These are phyloP conservation scores for Tilletia indica DNA, from an alignment of 1,284 basidiomycete genomes.

Conservation along the genomic window DNA sequence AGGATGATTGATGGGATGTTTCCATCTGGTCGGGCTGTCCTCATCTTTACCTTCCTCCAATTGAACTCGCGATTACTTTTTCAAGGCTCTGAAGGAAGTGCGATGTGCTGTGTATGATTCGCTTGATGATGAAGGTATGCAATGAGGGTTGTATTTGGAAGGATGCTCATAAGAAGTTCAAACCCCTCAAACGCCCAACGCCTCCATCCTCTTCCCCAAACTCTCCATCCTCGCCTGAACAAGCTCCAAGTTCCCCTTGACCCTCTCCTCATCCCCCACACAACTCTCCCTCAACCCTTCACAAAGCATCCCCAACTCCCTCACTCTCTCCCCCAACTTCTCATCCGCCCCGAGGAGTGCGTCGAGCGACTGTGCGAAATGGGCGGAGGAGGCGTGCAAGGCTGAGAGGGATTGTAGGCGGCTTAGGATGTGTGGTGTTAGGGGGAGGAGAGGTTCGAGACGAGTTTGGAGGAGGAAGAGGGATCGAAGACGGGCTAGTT, in stretches of 20 bases:
- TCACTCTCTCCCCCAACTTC: slow-evolving; percentile 65
- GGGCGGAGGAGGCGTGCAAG: slow-evolving; percentile 76
- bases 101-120: neutral
- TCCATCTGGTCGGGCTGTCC: too few species aligned
- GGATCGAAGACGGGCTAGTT: slow-evolving; percentile 30
- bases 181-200: slow-evolving; percentile 3
- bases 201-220: slow-evolving; percentile 68
- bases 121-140: neutral
- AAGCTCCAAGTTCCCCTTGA: slow-evolving; percentile 60
- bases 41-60: too few species aligned
- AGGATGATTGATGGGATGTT: too few species aligned
- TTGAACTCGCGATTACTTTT: too few species aligned
- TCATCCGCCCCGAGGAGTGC: slow-evolving; percentile 72
- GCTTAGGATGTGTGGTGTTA: slow-evolving; percentile 84
- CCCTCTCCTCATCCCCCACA: slow-evolving; percentile 64
- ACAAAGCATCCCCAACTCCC: slow-evolving; percentile 70
- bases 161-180: neutral
- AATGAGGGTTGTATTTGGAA: neutral
- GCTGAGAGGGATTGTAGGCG: slow-evolving; percentile 78
- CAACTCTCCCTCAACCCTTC: slow-evolving; percentile 60
- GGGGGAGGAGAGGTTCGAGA: slow-evolving; percentile 79
- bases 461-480: slow-evolving; percentile 74
- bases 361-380: slow-evolving; percentile 65
- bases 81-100: too few species aligned
- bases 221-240: slow-evolving; percentile 71